Evolutionary conservation across 139 green algal genomes (phyloP).

Genomic region (Chlorella sp.): DNA sequence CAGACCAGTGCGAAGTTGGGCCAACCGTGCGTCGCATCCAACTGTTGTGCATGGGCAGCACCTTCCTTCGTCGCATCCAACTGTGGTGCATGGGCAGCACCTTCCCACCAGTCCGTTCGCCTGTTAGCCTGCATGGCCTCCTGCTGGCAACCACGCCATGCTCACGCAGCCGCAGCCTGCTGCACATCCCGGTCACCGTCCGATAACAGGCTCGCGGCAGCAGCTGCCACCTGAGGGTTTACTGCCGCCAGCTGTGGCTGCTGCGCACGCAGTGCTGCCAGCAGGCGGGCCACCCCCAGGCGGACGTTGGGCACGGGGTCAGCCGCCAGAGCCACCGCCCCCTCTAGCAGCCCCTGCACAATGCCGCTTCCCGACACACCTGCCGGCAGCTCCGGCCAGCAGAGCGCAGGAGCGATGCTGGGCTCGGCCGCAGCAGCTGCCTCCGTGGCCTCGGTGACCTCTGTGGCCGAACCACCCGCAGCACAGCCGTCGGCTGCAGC

Average conservation of each 20-base stretch:
- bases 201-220: background rate
- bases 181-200: background rate
- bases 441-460: background rate
- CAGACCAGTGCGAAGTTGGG: too few relatives aligned
- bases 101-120: too few relatives aligned
- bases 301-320: constrained; percentile 58
- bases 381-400: constrained; percentile 13
- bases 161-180: background rate
- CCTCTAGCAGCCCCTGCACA: constrained; percentile 37
- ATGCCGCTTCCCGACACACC: background rate
- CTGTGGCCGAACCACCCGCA: background rate
- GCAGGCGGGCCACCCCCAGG: constrained; percentile 41
- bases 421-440: background rate
- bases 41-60: too few relatives aligned
- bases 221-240: background rate
- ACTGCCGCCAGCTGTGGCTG: background rate
- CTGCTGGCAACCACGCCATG: too few relatives aligned
- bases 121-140: too few relatives aligned
- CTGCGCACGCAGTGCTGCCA: background rate
- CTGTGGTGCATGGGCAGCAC: too few relatives aligned
- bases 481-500: too few relatives aligned
- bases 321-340: constrained; percentile 38
- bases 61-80: too few relatives aligned
- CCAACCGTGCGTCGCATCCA: too few relatives aligned
- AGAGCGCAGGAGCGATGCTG: background rate